Base-by-base conservation (phyloP, 73 alveolate genomes). In the Paramecium biaurelia region DNA sequence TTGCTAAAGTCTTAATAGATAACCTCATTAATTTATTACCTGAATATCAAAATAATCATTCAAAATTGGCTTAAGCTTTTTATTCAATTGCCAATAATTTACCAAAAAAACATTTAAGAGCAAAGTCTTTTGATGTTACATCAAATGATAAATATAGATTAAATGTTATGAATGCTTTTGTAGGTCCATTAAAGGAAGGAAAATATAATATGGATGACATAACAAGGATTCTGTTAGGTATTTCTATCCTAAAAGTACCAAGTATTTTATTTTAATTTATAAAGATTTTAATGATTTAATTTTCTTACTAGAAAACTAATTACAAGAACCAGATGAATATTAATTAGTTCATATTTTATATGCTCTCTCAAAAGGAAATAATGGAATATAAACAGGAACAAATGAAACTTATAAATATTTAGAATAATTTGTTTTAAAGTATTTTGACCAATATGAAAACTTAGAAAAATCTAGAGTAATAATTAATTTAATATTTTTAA, bases 391-490 rank as follows among this genome's bases (percentile, higher is more conserved):
- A 79, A 4, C 53, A 0, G 90, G 90, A 21, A n/a, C 47, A 20
- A 18, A 18, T 12, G 70, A 21, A 10, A 79, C 90, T 6, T 79
- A 79, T 10, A 32, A 79, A 38, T 43, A 42, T 14, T 34, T 79
- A 23, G 70, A 30, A 30, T 34, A 21, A 79, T 79, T 43, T 43
- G 90, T 79, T 9, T 23, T 8, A 34, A 79, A 79, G 14, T 79
- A 79, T 45, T 79, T 41, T 23, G 90, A 79, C 30, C 37, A 21
- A 24, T 79, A 30, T 45, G 70, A 38, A 42, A 11, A 79, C 43
- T 45, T 79, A 23, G 90, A 79, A 45, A 79, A 79, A 47, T 79
- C 90, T 7, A 79, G 90, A 79, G 90, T 79, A 74, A 38, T 38
- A 38, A 35, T 3, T 14, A 4, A 6, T 79, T 24, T 9, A 4